A percentile compares a stretch with the other conserved stretches of the same genome.
These are phyloP conservation scores for Fragaria nilgerrensis DNA, from an alignment of 306 rosid species.

Conservation along the genomic window DNA sequence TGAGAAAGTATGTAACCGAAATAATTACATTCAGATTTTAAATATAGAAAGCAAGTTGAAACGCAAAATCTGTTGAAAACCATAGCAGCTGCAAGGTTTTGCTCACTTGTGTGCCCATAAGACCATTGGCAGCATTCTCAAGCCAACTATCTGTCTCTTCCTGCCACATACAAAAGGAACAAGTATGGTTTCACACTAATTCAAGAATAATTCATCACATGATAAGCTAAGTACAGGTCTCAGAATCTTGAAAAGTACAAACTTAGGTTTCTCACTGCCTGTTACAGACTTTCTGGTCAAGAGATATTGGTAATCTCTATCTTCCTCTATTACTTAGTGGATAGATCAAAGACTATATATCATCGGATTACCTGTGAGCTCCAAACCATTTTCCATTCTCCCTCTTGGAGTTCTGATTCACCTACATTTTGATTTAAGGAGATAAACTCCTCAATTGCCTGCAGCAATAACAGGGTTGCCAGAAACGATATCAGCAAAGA, in stretches of 20 bases:
- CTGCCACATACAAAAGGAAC: constrained; percentile 34
- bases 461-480: constrained; percentile 9
- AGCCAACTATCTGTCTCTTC: constrained; percentile 91
- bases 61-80: not conserved
- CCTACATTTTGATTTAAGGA: constrained; percentile 36
- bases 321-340: not conserved
- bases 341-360: not conserved
- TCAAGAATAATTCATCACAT: not conserved
- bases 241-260: not conserved
- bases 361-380: constrained; percentile 75
- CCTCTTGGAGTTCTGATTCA: constrained; percentile 67
- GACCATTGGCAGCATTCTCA: constrained; percentile 94
- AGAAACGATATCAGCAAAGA: not conserved
- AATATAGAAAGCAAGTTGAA: not conserved
- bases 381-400: constrained; percentile 94
- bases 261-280: not conserved
- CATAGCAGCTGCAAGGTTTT: not conserved
- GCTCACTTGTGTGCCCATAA: constrained; percentile 83
- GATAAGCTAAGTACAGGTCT: not conserved
- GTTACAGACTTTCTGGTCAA: not conserved
- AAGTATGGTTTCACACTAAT: not conserved
- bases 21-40: not conserved
- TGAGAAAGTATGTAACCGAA: constrained; percentile 3
- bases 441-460: constrained; percentile 78
- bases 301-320: not conserved